Conservation (phyloP, 1,284 basidiomycete species). For the Jaminaea rosea region DNA sequence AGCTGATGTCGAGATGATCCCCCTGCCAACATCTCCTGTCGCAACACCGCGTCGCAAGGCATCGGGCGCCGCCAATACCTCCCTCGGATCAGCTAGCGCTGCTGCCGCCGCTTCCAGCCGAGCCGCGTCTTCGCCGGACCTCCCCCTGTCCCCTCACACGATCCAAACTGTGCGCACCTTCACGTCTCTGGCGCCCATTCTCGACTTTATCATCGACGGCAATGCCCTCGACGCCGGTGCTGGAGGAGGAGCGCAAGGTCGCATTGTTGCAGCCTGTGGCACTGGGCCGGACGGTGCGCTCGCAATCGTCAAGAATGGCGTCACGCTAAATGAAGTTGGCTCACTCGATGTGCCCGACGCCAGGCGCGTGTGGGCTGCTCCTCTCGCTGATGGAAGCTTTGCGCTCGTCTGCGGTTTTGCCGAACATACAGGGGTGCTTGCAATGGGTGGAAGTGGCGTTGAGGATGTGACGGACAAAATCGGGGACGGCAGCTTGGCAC, state of each 20-base stretch:
- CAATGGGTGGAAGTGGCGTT: constrained; percentile 3
- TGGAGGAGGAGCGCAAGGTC: constrained; percentile 52
- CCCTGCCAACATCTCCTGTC: background rate
- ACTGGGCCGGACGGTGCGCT: constrained; percentile 70
- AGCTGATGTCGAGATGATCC: constrained; percentile 7
- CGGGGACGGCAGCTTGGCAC: constrained; percentile 23
- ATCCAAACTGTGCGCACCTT: background rate
- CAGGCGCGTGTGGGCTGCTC: constrained; percentile 1
- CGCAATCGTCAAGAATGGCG: constrained; percentile 73
- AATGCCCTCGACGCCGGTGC: constrained; percentile 54
- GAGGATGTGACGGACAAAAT: background rate
- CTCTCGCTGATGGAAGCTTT: background rate
- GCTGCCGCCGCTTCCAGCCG: too few relatives aligned
- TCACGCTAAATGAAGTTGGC: constrained; percentile 62
- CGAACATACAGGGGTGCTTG: constrained; percentile 3
- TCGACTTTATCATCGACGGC: constrained; percentile 71
- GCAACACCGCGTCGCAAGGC: too few relatives aligned
- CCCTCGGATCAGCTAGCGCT: too few relatives aligned
- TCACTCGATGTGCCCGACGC: background rate
- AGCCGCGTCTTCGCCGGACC: too few relatives aligned
- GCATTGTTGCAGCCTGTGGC: constrained; percentile 83
- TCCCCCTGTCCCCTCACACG: background rate
- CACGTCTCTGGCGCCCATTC: constrained; percentile 64
- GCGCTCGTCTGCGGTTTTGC: background rate
- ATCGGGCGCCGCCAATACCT: too few relatives aligned